phyloP scores from a whole-genome alignment of 2,329 filamentous ascomycete species.

The Myriosclerotinia curreyana region DNA sequence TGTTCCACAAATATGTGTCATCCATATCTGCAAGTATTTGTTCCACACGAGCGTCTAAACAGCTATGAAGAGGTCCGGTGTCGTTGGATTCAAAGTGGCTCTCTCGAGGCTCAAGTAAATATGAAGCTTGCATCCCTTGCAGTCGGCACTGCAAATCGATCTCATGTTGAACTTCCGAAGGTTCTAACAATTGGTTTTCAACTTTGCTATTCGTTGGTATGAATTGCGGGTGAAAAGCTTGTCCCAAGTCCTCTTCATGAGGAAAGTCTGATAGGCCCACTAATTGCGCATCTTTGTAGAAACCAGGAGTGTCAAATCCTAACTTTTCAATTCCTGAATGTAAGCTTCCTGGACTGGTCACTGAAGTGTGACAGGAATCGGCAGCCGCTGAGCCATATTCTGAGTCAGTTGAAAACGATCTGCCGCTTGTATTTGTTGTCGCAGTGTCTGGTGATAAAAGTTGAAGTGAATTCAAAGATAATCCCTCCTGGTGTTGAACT shows the following conservation, averaged over 20 bases:
- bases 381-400: neutral
- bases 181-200: neutral
- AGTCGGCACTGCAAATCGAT: no score
- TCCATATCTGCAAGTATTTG: neutral
- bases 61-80: neutral
- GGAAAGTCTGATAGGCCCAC: neutral
- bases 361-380: neutral
- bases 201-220: neutral
- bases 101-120: neutral
- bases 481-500: neutral
- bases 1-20: neutral
- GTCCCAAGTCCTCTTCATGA: neutral
- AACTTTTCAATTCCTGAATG: neutral
- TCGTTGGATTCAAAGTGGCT: no score
- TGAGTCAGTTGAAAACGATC: neutral
- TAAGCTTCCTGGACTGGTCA: neutral
- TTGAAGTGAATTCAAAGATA: no score
- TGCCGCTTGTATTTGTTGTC: neutral
- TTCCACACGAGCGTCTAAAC: neutral
- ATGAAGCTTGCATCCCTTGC: neutral
- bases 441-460: conserved; percentile 4
- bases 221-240: neutral
- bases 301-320: neutral
- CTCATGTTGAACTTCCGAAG: neutral
- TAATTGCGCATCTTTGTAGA: neutral